Percentiles rank a stretch among this genome's conserved stretches.
phyloP scores from a whole-genome alignment of 2,329 filamentous ascomycete species.

The Orbilia javanica region DNA sequence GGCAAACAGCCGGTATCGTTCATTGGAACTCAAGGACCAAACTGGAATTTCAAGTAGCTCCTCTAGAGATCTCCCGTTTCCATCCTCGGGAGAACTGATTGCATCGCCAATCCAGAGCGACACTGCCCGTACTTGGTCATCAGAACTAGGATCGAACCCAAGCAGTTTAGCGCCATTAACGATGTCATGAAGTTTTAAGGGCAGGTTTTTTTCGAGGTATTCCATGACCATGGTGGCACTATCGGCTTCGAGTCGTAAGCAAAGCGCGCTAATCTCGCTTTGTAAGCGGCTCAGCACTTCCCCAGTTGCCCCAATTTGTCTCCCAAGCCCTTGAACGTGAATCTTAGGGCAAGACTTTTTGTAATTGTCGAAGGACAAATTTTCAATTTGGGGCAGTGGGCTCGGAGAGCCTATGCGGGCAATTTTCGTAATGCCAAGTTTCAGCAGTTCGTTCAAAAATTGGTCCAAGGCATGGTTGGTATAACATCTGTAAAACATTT shows the following conservation, averaged over 20 bases:
- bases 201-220: slow-evolving; percentile 22
- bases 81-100: not conserved
- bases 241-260: not conserved
- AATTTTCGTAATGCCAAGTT: slow-evolving; percentile 68
- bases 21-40: not conserved
- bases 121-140: not conserved
- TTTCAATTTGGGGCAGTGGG: slow-evolving; percentile 70
- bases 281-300: not conserved
- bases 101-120: not conserved
- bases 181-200: slow-evolving; percentile 21
- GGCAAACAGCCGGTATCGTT: slow-evolving; percentile 16
- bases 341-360: slow-evolving; percentile 8
- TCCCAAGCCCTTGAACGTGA: not conserved
- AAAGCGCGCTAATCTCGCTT: not conserved
- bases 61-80: slow-evolving; percentile 2
- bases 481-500: slow-evolving; percentile 65
- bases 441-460: slow-evolving; percentile 73
- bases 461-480: slow-evolving; percentile 71
- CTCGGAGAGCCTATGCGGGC: slow-evolving; percentile 73
- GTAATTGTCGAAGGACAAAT: slow-evolving; percentile 30
- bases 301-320: not conserved
- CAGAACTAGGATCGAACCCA: not conserved
- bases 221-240: not conserved
- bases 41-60: slow-evolving; percentile 8
- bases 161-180: not conserved